phyloP scores from a whole-genome alignment of 345 rosid genomes.

The Turritis glabra region DNA sequence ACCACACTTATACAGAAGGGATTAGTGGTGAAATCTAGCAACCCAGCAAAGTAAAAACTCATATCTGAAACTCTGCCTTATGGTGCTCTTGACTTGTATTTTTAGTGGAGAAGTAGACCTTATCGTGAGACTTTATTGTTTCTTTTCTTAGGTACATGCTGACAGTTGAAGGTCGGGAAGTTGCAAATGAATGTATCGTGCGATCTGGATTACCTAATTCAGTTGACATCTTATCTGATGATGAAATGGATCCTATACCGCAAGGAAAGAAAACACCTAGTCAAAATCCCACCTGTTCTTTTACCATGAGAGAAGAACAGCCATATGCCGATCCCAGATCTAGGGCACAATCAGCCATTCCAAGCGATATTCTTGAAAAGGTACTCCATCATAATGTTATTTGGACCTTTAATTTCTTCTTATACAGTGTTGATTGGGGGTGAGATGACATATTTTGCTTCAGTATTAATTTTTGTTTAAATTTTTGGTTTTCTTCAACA shows the following conservation, averaged over 20 bases:
- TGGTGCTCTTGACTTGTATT: conserved; percentile 7
- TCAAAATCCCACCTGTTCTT: conserved; percentile 34
- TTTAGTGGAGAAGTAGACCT: conserved; percentile 12
- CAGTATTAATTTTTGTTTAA: neutral
- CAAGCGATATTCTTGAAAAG: conserved; percentile 38
- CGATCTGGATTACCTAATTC: conserved; percentile 69
- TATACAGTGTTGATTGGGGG: conserved; percentile 2
- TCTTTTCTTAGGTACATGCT: conserved; percentile 67
- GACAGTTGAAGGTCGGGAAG: conserved; percentile 74
- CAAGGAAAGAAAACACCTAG: conserved; percentile 30
- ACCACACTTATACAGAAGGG: conserved; percentile 74
- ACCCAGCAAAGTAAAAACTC: conserved; percentile 79
- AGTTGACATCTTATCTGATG: conserved; percentile 33
- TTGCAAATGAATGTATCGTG: conserved; percentile 65
- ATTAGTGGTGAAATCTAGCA: conserved; percentile 84
- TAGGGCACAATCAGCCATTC: conserved; percentile 21
- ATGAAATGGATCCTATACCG: conserved; percentile 38
- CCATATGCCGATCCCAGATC: conserved; percentile 18
- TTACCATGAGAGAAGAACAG: conserved; percentile 22
- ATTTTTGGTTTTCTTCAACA: conserved; percentile 35
- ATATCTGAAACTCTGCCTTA: neutral
- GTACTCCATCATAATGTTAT: neutral
- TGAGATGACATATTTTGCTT: neutral
- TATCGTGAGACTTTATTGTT: neutral
- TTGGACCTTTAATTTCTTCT: conserved; percentile 2